These are phyloP conservation scores for Colletotrichum musae DNA, from an alignment of 2,329 filamentous ascomycete genomes.

Conservation along the genomic window DNA sequence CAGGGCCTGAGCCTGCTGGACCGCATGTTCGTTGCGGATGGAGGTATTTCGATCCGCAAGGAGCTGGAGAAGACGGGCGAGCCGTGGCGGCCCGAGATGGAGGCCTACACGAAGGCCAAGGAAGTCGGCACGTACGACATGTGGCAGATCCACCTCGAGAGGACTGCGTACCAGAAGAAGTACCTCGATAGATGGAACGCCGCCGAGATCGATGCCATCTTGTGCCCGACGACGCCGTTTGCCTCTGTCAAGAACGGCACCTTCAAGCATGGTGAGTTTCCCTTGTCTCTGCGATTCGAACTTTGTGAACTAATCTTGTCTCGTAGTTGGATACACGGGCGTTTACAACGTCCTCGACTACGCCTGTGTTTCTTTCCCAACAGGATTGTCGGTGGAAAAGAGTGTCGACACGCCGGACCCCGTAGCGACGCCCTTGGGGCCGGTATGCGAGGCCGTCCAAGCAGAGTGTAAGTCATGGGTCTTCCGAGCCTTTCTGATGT, in stretches of 20 bases:
- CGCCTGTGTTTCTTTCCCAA: conserved; percentile 62
- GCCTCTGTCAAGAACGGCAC: conserved; percentile 58
- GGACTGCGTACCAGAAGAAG: conserved; percentile 60
- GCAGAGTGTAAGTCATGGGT: conserved; percentile 56
- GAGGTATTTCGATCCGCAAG: conserved; percentile 56
- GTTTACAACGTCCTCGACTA: conserved; percentile 67
- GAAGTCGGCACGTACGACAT: conserved; percentile 61
- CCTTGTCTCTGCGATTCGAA: background rate
- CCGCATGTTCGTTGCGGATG: conserved; percentile 65
- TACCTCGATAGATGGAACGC: conserved; percentile 63
- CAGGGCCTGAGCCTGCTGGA: conserved; percentile 54
- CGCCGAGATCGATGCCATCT: conserved; percentile 71
- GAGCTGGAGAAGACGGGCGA: conserved; percentile 59
- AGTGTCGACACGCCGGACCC: conserved; percentile 51
- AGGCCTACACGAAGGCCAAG: conserved; percentile 48
- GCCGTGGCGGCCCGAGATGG: conserved; percentile 58
- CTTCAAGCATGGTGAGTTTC: conserved; percentile 58
- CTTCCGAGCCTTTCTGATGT: background rate
- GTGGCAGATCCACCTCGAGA: conserved; percentile 63
- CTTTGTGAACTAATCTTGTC: background rate
- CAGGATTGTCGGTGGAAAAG: conserved; percentile 57
- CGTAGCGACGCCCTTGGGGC: conserved; percentile 52
- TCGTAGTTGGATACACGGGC: conserved; percentile 63
- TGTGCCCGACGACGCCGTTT: conserved; percentile 69
- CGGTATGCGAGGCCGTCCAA: conserved; percentile 55